Conservation (phyloP, 1,284 basidiomycete genomes). For the Rhodotorula sp. region DNA sequence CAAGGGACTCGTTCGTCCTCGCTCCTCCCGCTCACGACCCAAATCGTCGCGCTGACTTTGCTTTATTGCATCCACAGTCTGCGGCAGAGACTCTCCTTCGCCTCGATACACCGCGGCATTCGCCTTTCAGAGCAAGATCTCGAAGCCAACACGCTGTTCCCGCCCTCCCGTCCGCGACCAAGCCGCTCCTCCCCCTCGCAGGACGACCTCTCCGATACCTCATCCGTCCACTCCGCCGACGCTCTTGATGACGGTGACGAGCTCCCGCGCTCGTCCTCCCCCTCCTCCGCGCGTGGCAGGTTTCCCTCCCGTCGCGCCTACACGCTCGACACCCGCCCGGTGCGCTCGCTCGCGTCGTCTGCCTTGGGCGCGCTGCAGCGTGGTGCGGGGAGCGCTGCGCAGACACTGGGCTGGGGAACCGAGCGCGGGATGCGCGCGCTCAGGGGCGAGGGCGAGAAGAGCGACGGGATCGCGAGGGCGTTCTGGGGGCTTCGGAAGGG, state of each 20-base stretch:
- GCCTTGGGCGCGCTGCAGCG: neutral
- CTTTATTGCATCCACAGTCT: neutral
- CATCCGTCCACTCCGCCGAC: constrained; percentile 1
- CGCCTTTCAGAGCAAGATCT: constrained; percentile 11
- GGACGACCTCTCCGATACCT: constrained; percentile 7
- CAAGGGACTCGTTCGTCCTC: constrained; percentile 11
- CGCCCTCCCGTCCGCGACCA: neutral
- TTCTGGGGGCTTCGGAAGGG: constrained; percentile 24
- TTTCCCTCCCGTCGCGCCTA: constrained; percentile 10
- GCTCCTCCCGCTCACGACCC: no score
- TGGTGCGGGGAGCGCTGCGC: neutral
- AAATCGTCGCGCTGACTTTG: neutral
- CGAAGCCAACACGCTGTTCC: neutral
- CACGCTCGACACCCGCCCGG: constrained; percentile 2
- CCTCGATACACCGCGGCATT: neutral
- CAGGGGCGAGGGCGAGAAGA: neutral
- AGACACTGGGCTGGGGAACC: constrained; percentile 15
- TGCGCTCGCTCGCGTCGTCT: neutral
- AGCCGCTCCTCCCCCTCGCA: neutral
- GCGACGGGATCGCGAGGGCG: constrained; percentile 18
- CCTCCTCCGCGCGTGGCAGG: neutral
- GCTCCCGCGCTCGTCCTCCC: neutral
- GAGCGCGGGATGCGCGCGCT: neutral
- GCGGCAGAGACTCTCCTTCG: neutral
- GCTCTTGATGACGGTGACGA: constrained; percentile 4